phyloP scores from a whole-genome alignment of 2,329 filamentous ascomycete species.

The Ilyonectria destructans region DNA sequence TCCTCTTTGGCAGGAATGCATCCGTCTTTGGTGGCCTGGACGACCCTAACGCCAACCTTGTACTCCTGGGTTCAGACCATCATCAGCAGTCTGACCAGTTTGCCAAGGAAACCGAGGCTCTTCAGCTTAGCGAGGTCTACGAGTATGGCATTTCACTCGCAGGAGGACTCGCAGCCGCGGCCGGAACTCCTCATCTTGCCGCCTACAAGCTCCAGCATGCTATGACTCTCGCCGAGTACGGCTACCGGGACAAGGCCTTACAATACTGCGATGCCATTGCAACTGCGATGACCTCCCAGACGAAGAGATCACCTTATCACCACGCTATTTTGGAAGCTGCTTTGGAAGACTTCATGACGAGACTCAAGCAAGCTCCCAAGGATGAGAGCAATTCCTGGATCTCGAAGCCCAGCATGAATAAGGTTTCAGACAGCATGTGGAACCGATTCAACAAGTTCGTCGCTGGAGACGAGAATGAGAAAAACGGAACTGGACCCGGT shows the following conservation, averaged over 20 bases:
- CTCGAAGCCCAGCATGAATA: slow-evolving; percentile 94
- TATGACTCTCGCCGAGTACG: slow-evolving; percentile 86
- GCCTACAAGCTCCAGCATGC: slow-evolving; percentile 95
- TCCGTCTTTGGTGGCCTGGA: slow-evolving; percentile 87
- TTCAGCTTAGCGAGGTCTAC: slow-evolving; percentile 96
- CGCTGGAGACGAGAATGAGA: slow-evolving; percentile 90
- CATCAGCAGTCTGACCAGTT: slow-evolving; percentile 79
- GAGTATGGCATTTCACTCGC: slow-evolving; percentile 89
- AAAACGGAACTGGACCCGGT: slow-evolving; percentile 76
- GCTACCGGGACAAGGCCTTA: slow-evolving; percentile 85
- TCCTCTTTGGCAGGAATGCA: slow-evolving; percentile 83
- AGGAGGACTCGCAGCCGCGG: slow-evolving; percentile 64
- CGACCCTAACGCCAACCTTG: slow-evolving; percentile 83
- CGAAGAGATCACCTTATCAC: slow-evolving; percentile 89
- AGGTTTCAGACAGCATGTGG: slow-evolving; percentile 92
- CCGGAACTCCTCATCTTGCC: slow-evolving; percentile 85
- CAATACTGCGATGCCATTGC: slow-evolving; percentile 92
- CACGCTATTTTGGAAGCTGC: slow-evolving; percentile 81
- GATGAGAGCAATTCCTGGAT: slow-evolving; percentile 91
- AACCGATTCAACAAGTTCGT: slow-evolving; percentile 98
- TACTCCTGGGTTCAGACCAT: slow-evolving; percentile 90
- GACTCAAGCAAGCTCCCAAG: slow-evolving; percentile 88
- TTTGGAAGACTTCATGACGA: slow-evolving; percentile 87
- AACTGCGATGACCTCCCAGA: slow-evolving; percentile 83
- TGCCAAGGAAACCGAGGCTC: slow-evolving; percentile 84